phyloP scores from a whole-genome alignment of 1,139 yeast species.

The Zygotorulaspora mrakii region DNA sequence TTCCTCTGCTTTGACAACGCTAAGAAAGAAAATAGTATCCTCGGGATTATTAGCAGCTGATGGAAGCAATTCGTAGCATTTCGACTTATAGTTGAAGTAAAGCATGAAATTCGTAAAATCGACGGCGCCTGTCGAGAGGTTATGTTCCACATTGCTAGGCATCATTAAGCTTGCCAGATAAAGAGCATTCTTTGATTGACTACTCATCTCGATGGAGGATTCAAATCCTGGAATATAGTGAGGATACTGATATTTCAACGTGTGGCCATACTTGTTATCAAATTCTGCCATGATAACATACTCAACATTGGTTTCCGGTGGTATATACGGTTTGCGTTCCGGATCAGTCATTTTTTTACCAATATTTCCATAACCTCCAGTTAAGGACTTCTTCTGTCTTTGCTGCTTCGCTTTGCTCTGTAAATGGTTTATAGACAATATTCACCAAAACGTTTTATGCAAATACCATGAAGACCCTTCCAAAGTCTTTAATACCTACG shows the following conservation, averaged over 20 bases:
- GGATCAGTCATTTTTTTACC: neutral
- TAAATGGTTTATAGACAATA: neutral
- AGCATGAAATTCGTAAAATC: constrained; percentile 31
- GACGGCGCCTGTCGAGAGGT: constrained; percentile 25
- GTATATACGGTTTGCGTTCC: neutral
- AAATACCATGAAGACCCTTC: neutral
- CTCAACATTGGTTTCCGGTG: constrained; percentile 18
- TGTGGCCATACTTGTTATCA: constrained; percentile 33
- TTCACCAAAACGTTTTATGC: too few species aligned
- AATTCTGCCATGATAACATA: constrained; percentile 33
- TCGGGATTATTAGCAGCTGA: constrained; percentile 6
- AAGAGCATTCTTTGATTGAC: constrained; percentile 8
- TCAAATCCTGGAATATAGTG: constrained; percentile 26
- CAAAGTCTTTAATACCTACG: neutral
- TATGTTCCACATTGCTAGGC: constrained; percentile 29
- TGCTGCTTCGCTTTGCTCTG: neutral
- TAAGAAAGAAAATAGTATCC: constrained; percentile 25
- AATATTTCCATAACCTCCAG: constrained; percentile 1
- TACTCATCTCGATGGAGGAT: constrained; percentile 6
- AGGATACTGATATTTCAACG: constrained; percentile 30
- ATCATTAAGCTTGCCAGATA: constrained; percentile 33
- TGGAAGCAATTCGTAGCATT: constrained; percentile 26
- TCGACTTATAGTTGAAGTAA: constrained; percentile 20
- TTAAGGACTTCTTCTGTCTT: neutral
- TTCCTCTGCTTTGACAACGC: constrained; percentile 27